These are phyloP conservation scores for Graphilbum fragrans DNA, from an alignment of 2,329 filamentous ascomycete genomes.

Conservation along the genomic window DNA sequence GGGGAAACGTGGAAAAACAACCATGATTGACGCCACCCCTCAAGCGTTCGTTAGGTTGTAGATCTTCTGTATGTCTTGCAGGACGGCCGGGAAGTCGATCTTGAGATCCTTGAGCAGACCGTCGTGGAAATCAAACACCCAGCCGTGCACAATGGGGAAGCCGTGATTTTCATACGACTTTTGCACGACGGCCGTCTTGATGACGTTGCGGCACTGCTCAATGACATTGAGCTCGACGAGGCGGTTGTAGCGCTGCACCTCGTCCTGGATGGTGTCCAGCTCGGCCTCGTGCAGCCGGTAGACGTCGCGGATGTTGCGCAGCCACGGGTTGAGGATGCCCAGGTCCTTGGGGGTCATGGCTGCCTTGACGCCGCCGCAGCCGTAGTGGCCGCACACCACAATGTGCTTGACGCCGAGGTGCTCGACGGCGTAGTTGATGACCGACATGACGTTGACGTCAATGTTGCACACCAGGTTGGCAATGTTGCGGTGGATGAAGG, in stretches of 20 bases:
- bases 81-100: constrained; percentile 39
- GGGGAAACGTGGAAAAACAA: no score
- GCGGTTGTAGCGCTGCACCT: constrained; percentile 50
- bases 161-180: constrained; percentile 51
- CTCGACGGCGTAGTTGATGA: constrained; percentile 77
- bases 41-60: constrained; percentile 23
- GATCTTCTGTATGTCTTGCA: constrained; percentile 45
- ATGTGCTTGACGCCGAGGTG: constrained; percentile 75
- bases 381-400: constrained; percentile 68
- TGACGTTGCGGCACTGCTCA: constrained; percentile 64
- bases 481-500: constrained; percentile 92
- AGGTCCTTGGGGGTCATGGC: constrained; percentile 61
- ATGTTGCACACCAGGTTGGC: constrained; percentile 74
- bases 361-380: constrained; percentile 30
- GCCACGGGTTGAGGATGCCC: constrained; percentile 61
- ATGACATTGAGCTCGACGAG: constrained; percentile 77
- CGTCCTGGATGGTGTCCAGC: constrained; percentile 50
- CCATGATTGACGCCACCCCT: no score
- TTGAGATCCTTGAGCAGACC: constrained; percentile 51
- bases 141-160: constrained; percentile 60
- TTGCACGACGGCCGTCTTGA: constrained; percentile 71
- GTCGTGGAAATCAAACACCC: constrained; percentile 60
- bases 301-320: constrained; percentile 62
- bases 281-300: constrained; percentile 60
- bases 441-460: constrained; percentile 31